These are phyloP conservation scores for Alnus rubra DNA, from an alignment of 306 rosid genomes.

Conservation along the genomic window DNA sequence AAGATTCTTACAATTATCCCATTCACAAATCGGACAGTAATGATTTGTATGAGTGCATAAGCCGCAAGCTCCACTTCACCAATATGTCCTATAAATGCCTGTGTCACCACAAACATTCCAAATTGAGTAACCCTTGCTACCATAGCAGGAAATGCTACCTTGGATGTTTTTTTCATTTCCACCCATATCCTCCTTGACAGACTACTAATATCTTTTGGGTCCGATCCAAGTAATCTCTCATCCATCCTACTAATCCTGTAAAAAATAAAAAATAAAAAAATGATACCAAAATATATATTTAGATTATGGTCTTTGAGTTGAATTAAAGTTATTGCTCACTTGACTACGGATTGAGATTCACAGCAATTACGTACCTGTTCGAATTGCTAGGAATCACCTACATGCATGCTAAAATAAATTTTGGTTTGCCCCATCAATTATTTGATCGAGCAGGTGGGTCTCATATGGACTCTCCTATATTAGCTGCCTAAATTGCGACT, in stretches of 20 bases:
- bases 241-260: not conserved
- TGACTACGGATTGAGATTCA: no score
- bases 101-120: slow-evolving; percentile 51
- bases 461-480: no score
- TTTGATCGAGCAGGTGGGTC: no score
- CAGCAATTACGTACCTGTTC: no score
- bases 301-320: not conserved
- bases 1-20: slow-evolving; percentile 43
- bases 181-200: slow-evolving; percentile 36
- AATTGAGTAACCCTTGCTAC: slow-evolving; percentile 49
- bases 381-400: no score
- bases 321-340: not conserved
- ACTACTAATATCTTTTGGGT: slow-evolving; percentile 5
- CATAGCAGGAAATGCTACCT: slow-evolving; percentile 55
- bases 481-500: no score
- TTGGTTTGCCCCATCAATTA: no score
- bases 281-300: not conserved
- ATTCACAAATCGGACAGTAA: slow-evolving; percentile 50
- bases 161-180: slow-evolving; percentile 46
- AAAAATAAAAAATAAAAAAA: not conserved
- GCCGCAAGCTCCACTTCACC: slow-evolving; percentile 53
- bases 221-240: slow-evolving; percentile 17
- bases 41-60: slow-evolving; percentile 49
- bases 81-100: slow-evolving; percentile 59
- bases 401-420: no score